A percentile compares a stretch with the other conserved stretches of the same genome.
Evolutionary conservation across 2,329 filamentous ascomycete genomes (phyloP).

Genomic region (Nemania abortiva): DNA sequence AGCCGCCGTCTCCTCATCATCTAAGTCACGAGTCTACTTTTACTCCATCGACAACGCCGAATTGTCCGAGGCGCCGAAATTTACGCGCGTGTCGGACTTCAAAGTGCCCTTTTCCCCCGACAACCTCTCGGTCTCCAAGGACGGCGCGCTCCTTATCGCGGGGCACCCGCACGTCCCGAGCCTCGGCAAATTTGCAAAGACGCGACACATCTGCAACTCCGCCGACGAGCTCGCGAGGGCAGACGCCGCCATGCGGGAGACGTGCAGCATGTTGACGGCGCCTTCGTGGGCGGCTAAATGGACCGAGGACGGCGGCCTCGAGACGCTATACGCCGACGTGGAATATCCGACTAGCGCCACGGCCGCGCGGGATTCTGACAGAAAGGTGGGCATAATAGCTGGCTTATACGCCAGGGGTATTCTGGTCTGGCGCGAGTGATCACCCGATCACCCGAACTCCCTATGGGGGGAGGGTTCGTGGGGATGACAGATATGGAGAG

Average conservation of each 20-base stretch:
- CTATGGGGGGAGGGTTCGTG: not conserved
- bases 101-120: conserved; percentile 56
- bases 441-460: not conserved
- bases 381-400: conserved; percentile 52
- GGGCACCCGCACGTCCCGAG: conserved; percentile 56
- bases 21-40: conserved; percentile 47
- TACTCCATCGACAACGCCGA: conserved; percentile 44
- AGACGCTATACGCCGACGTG: conserved; percentile 51
- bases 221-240: conserved; percentile 45
- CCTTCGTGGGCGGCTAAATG: conserved; percentile 53
- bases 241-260: conserved; percentile 36
- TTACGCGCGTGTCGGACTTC: conserved; percentile 39
- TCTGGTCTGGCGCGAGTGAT: conserved; percentile 45
- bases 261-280: conserved; percentile 37
- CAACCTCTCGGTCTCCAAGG: conserved; percentile 53
- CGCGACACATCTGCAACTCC: conserved; percentile 54
- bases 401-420: conserved; percentile 56
- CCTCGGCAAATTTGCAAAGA: conserved; percentile 50
- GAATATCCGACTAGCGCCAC: conserved; percentile 54
- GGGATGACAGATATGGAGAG: not conserved
- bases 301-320: conserved; percentile 52
- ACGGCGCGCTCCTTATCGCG: conserved; percentile 54
- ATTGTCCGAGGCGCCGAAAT: conserved; percentile 19
- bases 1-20: conserved; percentile 55
- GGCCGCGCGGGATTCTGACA: conserved; percentile 47